Base-by-base conservation (phyloP, 495 filamentous ascomycete species). In the Aspergillus nanangensis region DNA sequence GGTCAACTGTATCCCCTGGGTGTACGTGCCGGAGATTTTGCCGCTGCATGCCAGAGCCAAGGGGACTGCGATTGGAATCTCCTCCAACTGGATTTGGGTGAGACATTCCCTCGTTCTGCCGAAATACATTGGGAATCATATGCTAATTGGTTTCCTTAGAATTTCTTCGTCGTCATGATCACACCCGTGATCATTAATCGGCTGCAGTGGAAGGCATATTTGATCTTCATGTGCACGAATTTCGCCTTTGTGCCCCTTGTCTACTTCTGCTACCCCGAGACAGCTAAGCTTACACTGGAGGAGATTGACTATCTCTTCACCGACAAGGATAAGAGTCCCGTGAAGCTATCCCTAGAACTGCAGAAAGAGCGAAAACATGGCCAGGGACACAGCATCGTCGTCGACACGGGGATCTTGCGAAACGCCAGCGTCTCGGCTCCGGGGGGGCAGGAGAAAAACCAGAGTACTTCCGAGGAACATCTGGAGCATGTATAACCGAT, bases 191-290 rank as follows among this genome's bases (percentile, higher is more conserved):
- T 77, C 21, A 78, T 82, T 51, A 60, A 71, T 21, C 67, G 61
- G 27, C 55, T 82, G 1, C 61, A 67, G 10, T 85, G 79, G 81
- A 67, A 73, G 45, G 77, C 76, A 45, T 84, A 78, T 57, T 64
- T 84, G 49, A 76, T 82, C 39, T 85, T 76, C 61, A 76, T 74
- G 48, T 69, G 71, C 32, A 75, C 79, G 48, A 82, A 83, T 51
- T 65, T 69, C 15, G 42, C 63, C 1, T 76, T 73, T 45, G 53
- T 74, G 13, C 70, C 70, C 3, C 53, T 70, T 8, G 52, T 74
- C 19, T 74, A 72, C 44, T 71, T 70, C 55, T 68, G 57, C 41
- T 73, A 67, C 47, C 67, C 69, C 0, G 68, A 72, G 32, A 72
- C 71, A 1, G 55, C 62, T n/a, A 65, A 63, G 44, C 62, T 56